Percentiles rank a stretch among this genome's conserved stretches.
Conservation (phyloP, 2,329 filamentous ascomycete species). For the Sclerotinia borealis region DNA sequence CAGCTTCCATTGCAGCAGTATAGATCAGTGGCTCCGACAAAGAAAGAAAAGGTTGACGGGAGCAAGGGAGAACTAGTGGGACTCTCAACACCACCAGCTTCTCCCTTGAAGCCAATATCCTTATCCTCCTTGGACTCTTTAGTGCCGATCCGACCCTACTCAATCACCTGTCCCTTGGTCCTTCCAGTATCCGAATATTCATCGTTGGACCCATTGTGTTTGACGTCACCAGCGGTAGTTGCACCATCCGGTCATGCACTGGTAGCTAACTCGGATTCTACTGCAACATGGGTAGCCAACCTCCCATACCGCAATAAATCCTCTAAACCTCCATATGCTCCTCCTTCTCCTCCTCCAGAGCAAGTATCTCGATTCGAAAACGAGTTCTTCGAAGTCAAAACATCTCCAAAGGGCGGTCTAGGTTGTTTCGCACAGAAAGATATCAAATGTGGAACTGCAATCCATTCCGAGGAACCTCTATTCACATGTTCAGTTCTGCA, state of each 20-base stretch:
- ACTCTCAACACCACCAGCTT: not conserved
- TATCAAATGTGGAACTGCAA: conserved; percentile 22
- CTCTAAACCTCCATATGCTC: not conserved
- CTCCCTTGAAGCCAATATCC: not conserved
- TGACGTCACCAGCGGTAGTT: not conserved
- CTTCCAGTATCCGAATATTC: not conserved
- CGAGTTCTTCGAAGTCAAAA: conserved; percentile 27
- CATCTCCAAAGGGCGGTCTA: conserved; percentile 26
- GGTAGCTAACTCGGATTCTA: not conserved
- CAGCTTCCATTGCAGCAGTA: not conserved
- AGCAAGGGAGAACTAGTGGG: not conserved
- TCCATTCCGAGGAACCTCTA: conserved; percentile 27
- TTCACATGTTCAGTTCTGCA: conserved; percentile 17
- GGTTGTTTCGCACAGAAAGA: conserved; percentile 29
- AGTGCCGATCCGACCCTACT: not conserved
- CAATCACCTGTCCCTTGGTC: not conserved
- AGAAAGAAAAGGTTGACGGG: not conserved
- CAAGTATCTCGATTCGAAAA: conserved; percentile 18
- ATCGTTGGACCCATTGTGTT: not conserved
- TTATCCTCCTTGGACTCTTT: not conserved
- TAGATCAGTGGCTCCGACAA: not conserved
- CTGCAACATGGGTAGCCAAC: not conserved
- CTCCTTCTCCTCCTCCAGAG: not conserved
- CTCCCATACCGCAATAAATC: not conserved
- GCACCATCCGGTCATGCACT: not conserved